phyloP scores from a whole-genome alignment of 2,329 filamentous ascomycete genomes.

The Hirsutella minnesotensis region DNA sequence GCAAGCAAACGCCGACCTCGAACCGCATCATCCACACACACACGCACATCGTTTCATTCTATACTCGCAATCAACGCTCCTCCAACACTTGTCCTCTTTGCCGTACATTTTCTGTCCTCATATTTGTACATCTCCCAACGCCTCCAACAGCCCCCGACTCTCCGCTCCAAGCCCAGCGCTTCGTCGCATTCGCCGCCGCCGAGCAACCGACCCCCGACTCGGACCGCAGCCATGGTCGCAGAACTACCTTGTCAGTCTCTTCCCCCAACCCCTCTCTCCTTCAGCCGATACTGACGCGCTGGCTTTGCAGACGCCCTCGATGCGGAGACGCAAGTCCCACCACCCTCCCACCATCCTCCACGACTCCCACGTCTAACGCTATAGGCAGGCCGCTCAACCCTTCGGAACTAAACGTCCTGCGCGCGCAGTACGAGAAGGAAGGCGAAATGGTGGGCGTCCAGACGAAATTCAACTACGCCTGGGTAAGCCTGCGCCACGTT shows the following conservation, averaged over 20 bases:
- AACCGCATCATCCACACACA: too few relatives aligned
- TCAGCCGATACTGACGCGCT: background rate
- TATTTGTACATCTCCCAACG: too few relatives aligned
- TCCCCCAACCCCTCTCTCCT: background rate
- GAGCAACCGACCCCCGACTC: background rate
- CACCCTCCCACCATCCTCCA: background rate
- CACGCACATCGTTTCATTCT: too few relatives aligned
- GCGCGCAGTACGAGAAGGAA: slow-evolving; percentile 93
- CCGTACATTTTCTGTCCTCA: too few relatives aligned
- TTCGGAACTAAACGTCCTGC: slow-evolving; percentile 83
- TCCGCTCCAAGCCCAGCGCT: too few relatives aligned
- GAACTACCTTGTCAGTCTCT: slow-evolving; percentile 34
- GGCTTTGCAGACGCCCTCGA: slow-evolving; percentile 71
- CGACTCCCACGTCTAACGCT: slow-evolving; percentile 1
- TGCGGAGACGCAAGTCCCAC: slow-evolving; percentile 71
- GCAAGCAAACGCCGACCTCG: too few relatives aligned
- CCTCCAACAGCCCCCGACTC: too few relatives aligned
- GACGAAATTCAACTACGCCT: slow-evolving; percentile 99
- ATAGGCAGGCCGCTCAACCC: slow-evolving; percentile 68
- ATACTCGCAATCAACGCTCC: too few relatives aligned
- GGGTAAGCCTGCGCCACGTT: slow-evolving; percentile 44
- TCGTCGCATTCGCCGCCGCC: background rate
- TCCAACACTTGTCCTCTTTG: too few relatives aligned
- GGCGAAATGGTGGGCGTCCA: slow-evolving; percentile 93
- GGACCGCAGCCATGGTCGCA: slow-evolving; percentile 24